Base-by-base conservation (phyloP, 2,329 filamentous ascomycete genomes). In the Fusarium penzigii region DNA sequence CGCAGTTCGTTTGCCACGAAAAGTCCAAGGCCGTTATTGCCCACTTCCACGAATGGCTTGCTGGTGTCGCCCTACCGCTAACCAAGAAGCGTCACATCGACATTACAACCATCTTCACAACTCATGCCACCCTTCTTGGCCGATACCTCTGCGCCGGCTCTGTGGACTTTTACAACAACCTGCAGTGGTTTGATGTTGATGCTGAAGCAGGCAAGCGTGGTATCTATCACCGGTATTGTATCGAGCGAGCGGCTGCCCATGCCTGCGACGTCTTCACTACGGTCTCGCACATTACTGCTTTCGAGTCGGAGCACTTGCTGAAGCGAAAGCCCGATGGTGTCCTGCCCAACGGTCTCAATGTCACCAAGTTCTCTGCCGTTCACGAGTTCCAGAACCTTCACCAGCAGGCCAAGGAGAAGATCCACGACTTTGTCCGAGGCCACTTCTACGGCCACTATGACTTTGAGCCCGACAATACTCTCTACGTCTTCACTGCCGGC, bases 301-400 rank as follows among this genome's bases (percentile, higher is more conserved):
- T 96, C 73, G 94, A 99, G 75, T 96, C 91, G 67, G 94, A 99
- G 78, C 93, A 99, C 75, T 75, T 99, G 63, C 82, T 99, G 60
- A 97, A 97, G 82, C 88, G 94, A 59, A 97, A 97, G 76, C 94
- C 94, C 1, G 94, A 99, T 65, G 94, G 94, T 40, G 94, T 99
- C 7, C 75, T 97, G 62, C 94, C 94, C 63, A 99, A 99, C 67
- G 94, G 94, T 59, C 81, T 99, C 67, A 99, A 99, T 67, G 94
- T 99, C 56, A 97, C 72, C 57, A 97, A 97, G 73, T 97, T 97
- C 77, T 93, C 92, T 9, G 94, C 94, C 7, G 92, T 97, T 66
- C 94, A 99, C 78, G 94, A 99, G 74, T 97, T 97, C 78, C 94
- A 99, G 73, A 99, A 99, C 70, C 75, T 99, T 68, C 94, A 97